Base-by-base conservation (phyloP, 176 grass and related monocot genomes). In the Thalia dealbata region DNA sequence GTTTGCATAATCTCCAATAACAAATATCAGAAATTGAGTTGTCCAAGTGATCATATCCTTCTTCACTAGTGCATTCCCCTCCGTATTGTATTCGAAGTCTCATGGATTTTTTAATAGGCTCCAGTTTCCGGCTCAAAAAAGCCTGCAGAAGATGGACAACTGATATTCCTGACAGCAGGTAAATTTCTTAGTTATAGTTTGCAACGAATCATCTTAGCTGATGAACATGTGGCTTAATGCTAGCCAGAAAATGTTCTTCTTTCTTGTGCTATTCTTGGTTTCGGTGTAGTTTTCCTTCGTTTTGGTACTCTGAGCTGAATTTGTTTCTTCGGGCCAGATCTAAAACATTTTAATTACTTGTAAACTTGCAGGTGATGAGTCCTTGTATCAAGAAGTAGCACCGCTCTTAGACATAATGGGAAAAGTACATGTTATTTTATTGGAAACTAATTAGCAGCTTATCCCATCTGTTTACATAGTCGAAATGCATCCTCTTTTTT, bases 101-200 rank as follows among this genome's bases (percentile, higher is more conserved):
- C 41, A 43, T 61, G 26, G 67, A 14, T 45, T 73, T 80, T 83
- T 83, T 73, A 85, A 85, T 86, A 97, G 93, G 93, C 87, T 90
- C 87, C 93, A 62, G 89, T 97, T 86, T 92, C 85, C 82, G 89
- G 93, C 69, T 97, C 87, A 3, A 92, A 92, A 88, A 97, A 90
- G 14, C 84, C 93, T n/a, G 93, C 93, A 61, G 89, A 90, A 84
- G 89, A 97, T 86, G 93, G 87, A 9, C 70, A 88, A 61, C 87
- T 92, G 41, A 97, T 97, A 79, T 92, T 97, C 83, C 80, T 97
- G 60, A 86, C 85, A 13, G 87, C 89, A 67, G 89, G 87, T 92
- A 92, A 86, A 73, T 61, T 73, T 25, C 56, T 48, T n/a, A 58
- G 30, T 76, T 71, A 42, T 3, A 14, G 23, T 24, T 60, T 23